Percentiles rank a stretch among this genome's conserved stretches.
These are phyloP conservation scores for Xerocomellus amylosporus DNA, from an alignment of 768 basidiomycete species.

Conservation along the genomic window DNA sequence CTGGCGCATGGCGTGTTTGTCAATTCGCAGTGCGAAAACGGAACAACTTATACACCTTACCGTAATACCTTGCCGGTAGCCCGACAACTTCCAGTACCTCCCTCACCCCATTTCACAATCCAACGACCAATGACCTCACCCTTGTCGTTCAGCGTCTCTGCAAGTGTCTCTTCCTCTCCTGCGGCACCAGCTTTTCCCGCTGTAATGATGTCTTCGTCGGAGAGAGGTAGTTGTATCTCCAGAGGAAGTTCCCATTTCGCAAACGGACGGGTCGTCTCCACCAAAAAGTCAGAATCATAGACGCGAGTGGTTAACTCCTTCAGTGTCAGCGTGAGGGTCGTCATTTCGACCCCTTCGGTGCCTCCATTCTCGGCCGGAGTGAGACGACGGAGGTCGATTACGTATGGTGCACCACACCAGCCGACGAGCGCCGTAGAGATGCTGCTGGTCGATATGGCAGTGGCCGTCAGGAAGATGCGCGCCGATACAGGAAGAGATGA, in stretches of 20 bases:
- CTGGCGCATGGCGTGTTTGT: constrained; percentile 24
- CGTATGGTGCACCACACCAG: constrained; percentile 73
- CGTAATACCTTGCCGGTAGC: constrained; percentile 61
- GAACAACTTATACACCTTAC: constrained; percentile 43
- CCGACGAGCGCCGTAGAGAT: constrained; percentile 73
- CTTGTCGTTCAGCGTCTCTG: constrained; percentile 62
- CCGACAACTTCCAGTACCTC: constrained; percentile 61
- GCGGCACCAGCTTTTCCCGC: constrained; percentile 34
- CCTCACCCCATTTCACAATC: constrained; percentile 73
- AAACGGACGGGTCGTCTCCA: constrained; percentile 64
- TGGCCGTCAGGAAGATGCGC: constrained; percentile 61
- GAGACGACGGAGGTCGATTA: constrained; percentile 56
- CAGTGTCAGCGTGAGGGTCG: constrained; percentile 61
- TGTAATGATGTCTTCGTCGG: constrained; percentile 33
- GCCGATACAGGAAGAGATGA: constrained; percentile 70
- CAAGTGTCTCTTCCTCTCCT: constrained; percentile 72
- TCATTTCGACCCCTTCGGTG: constrained; percentile 62
- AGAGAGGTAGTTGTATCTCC: constrained; percentile 43
- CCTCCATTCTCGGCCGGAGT: constrained; percentile 41
- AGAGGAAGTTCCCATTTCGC: constrained; percentile 79
- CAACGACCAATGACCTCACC: constrained; percentile 69
- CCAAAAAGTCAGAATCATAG: constrained; percentile 71
- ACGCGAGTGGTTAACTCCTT: constrained; percentile 63
- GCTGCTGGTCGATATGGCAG: constrained; percentile 69
- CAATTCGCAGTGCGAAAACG: not conserved